phyloP scores from a whole-genome alignment of 1,284 basidiomycete genomes.

The Termitomyces sp. region DNA sequence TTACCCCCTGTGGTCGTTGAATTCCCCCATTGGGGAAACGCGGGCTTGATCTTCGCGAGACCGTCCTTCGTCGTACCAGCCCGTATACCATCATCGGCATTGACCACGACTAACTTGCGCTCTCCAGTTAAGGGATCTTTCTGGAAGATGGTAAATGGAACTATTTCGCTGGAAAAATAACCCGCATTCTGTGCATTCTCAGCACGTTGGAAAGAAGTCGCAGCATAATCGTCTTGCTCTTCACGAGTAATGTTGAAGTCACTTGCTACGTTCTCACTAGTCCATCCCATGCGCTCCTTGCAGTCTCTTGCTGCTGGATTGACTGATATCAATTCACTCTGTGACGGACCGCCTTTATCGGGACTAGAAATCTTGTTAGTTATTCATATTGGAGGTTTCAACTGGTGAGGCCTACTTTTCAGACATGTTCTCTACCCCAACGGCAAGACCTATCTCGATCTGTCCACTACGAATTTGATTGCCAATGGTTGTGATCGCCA shows the following conservation, averaged over 20 bases:
- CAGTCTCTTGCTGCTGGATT: conserved; percentile 55
- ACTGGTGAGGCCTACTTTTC: conserved; percentile 47
- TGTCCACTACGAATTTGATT: conserved; percentile 81
- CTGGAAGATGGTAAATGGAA: conserved; percentile 67
- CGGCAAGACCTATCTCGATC: conserved; percentile 80
- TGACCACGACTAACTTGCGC: conserved; percentile 53
- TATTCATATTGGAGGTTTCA: background rate
- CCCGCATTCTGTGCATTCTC: conserved; percentile 64
- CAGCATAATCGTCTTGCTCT: conserved; percentile 83
- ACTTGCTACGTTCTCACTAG: conserved; percentile 73
- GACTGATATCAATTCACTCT: conserved; percentile 53
- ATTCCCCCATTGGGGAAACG: conserved; percentile 87
- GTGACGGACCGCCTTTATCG: conserved; percentile 56
- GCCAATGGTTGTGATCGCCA: conserved; percentile 69
- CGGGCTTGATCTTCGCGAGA: conserved; percentile 65
- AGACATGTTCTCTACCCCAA: conserved; percentile 85
- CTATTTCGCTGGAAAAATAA: conserved; percentile 73
- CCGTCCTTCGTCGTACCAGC: conserved; percentile 70
- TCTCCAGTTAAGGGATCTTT: conserved; percentile 51
- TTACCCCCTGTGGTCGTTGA: conserved; percentile 84
- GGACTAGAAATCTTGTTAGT: conserved; percentile 36
- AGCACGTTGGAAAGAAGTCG: conserved; percentile 74
- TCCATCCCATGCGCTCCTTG: conserved; percentile 81
- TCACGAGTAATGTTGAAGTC: conserved; percentile 81
- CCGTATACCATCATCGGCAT: conserved; percentile 81